Base-by-base conservation (phyloP, 2,329 filamentous ascomycete species). In the Alternaria ethzedia region DNA sequence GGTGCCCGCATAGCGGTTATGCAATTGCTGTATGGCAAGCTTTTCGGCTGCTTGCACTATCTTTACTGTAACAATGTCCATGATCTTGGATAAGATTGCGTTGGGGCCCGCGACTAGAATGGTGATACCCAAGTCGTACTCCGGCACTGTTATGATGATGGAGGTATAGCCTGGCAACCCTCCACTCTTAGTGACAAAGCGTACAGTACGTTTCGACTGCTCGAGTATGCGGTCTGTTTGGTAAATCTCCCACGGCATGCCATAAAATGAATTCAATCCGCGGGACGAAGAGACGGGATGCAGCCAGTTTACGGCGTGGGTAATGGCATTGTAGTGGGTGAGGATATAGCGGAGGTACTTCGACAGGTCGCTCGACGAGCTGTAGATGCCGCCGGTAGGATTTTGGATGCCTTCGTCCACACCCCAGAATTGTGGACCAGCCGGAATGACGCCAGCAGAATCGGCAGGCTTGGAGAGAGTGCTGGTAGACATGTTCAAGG, bases 181-280 rank as follows among this genome's bases (percentile, higher is more conserved):
- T 6, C 83, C 83, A 3, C 72, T 68, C 68, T 85, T 85, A 3
- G 83, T 84, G 36, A 82, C 73, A 64, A 85, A 81, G 3, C 80
- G 82, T 3, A 84, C 76, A 0, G 80, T 75, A 12, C 81, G 73
- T 6, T 65, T 70, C 11, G 75, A 81, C 15, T 76, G 61, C 8
- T 66, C 54, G 1, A 84, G 70, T 15, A 83, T 76, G 6, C 73
- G 73, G 43, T 81, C 77, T 2, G 79, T 82, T 0, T 82, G 79
- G 45, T 81, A 81, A 0, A 83, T 84, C 67, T 85, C 83, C 80
- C 82, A 85, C 0, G 83, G 83, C 73, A 82, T 81, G 4, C 83
- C 83, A 59, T 83, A 84, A 60, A 81, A 83, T 0, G 73, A 78
- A 25, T 79, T 65, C 13, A 80, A 54, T 0, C 80, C 80, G 2